phyloP scores from a whole-genome alignment of 2,329 filamentous ascomycete species.

The Sporothrix sp. region DNA sequence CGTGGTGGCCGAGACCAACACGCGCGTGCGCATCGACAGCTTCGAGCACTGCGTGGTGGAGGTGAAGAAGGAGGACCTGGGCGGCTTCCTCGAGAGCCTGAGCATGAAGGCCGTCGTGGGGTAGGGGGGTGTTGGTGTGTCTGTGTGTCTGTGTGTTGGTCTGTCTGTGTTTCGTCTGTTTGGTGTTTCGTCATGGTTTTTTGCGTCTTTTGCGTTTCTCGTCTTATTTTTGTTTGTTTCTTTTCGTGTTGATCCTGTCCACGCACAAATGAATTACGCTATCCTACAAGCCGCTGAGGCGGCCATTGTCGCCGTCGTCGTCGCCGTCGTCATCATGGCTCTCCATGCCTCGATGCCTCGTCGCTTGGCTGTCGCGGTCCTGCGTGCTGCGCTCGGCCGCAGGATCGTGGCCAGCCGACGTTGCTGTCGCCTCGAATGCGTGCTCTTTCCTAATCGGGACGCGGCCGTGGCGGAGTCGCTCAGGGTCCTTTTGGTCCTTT shows the following conservation, averaged over 20 bases:
- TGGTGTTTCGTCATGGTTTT: not conserved
- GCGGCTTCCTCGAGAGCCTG: conserved; percentile 79
- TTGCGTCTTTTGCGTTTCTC: not conserved
- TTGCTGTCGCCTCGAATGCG: not conserved
- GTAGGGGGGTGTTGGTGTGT: conserved; percentile 23
- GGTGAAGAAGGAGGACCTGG: conserved; percentile 91
- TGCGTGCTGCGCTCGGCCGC: too few relatives aligned
- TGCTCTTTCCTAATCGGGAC: conserved; percentile 5
- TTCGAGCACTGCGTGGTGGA: conserved; percentile 98
- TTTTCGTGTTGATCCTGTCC: not conserved
- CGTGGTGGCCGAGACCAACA: conserved; percentile 83
- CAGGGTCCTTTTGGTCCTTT: not conserved
- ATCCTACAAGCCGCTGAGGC: too few relatives aligned
- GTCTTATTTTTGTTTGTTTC: not conserved
- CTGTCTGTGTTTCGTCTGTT: not conserved
- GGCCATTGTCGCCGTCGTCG: too few relatives aligned
- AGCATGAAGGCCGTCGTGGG: conserved; percentile 82
- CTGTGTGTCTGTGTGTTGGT: not conserved
- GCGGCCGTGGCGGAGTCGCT: conserved; percentile 1
- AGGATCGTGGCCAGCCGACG: too few relatives aligned
- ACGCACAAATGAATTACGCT: conserved; percentile 4
- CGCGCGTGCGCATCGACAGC: conserved; percentile 83
- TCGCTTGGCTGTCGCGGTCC: too few relatives aligned
- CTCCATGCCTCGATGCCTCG: too few relatives aligned
- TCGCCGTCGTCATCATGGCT: too few relatives aligned